These are phyloP conservation scores for Fusarium bactridioides DNA, from an alignment of 2,329 filamentous ascomycete genomes.

Conservation along the genomic window DNA sequence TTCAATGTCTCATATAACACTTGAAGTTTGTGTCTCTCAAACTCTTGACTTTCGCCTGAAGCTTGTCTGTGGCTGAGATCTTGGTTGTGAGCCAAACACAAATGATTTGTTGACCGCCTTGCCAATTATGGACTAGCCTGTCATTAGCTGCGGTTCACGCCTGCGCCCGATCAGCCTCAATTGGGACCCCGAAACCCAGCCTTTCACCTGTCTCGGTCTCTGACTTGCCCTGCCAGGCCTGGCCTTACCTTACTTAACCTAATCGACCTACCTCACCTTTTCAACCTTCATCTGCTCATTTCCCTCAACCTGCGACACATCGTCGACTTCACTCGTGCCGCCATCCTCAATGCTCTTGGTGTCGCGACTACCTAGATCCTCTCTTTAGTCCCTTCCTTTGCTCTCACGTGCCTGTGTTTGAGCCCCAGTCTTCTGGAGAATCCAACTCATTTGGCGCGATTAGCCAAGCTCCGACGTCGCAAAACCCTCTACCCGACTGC, in stretches of 20 bases:
- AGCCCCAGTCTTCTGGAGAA: constrained; percentile 29
- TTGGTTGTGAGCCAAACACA: constrained; percentile 23
- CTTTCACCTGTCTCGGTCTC: constrained; percentile 17
- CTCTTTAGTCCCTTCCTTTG: constrained; percentile 1
- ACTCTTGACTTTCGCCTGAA: constrained; percentile 9
- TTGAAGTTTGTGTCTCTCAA: background rate
- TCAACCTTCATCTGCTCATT: constrained; percentile 17
- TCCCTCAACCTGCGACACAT: background rate
- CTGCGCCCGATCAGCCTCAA: constrained; percentile 42
- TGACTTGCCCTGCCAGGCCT: background rate
- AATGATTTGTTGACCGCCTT: constrained; percentile 38
- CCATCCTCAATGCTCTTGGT: background rate
- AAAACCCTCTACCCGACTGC: constrained; percentile 22
- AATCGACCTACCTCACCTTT: constrained; percentile 12
- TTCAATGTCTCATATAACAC: background rate
- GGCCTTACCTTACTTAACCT: background rate
- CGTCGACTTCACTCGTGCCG: background rate
- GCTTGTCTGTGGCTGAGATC: constrained; percentile 24
- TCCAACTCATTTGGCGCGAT: constrained; percentile 35
- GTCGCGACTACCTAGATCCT: constrained; percentile 6
- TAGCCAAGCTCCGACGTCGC: constrained; percentile 41
- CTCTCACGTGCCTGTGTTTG: constrained; percentile 22
- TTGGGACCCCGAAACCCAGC: constrained; percentile 35
- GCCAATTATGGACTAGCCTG: constrained; percentile 32
- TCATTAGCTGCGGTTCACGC: constrained; percentile 20